phyloP scores from a whole-genome alignment of 345 rosid genomes.

The Anastatica hierochuntica region DNA sequence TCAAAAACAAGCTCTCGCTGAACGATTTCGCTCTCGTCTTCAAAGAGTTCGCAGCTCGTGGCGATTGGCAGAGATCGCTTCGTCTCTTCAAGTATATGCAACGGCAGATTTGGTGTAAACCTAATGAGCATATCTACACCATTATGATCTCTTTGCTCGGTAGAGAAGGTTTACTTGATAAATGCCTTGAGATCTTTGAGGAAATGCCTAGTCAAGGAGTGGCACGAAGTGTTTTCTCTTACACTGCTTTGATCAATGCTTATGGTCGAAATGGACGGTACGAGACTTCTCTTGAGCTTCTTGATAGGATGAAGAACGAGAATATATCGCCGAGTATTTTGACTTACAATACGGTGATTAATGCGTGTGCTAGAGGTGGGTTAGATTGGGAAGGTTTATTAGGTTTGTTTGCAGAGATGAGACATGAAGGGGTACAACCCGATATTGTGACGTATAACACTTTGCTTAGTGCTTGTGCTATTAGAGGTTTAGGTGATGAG shows the following conservation, averaged over 20 bases:
- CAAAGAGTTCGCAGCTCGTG: slow-evolving; percentile 88
- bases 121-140: slow-evolving; percentile 88
- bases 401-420: slow-evolving; percentile 91
- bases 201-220: slow-evolving; percentile 81
- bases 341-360: slow-evolving; percentile 86
- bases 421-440: slow-evolving; percentile 82
- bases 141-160: slow-evolving; percentile 83
- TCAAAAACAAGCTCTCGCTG: slow-evolving; percentile 81
- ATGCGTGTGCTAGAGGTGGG: slow-evolving; percentile 88
- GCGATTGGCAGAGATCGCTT: slow-evolving; percentile 94
- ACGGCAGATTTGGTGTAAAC: slow-evolving; percentile 96
- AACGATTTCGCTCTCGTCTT: slow-evolving; percentile 86
- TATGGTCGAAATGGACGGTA: slow-evolving; percentile 77
- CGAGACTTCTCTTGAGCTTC: slow-evolving; percentile 61
- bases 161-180: slow-evolving; percentile 76
- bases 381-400: slow-evolving; percentile 87
- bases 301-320: slow-evolving; percentile 80
- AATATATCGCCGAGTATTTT: slow-evolving; percentile 61
- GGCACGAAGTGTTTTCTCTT: slow-evolving; percentile 73
- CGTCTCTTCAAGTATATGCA: slow-evolving; percentile 94
- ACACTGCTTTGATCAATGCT: slow-evolving; percentile 79
- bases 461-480: slow-evolving; percentile 80
- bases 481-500: slow-evolving; percentile 75
- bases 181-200: slow-evolving; percentile 74
- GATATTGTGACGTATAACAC: slow-evolving; percentile 89